phyloP scores from a whole-genome alignment of 225 moss, liverwort and hornwort genomes.

The Sphagnum contortum region DNA sequence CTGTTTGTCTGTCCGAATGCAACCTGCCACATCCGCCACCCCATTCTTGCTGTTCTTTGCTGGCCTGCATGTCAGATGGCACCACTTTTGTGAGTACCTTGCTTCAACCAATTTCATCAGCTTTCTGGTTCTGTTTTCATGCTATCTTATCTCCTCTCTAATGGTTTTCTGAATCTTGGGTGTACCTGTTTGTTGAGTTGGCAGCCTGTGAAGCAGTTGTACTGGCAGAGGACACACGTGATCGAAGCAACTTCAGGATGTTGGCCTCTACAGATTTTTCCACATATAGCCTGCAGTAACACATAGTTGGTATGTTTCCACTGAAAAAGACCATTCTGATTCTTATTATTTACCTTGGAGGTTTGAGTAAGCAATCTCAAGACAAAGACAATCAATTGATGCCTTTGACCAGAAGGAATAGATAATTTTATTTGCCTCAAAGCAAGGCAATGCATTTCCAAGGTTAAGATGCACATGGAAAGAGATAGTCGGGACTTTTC shows the following conservation, averaged over 20 bases:
- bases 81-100: slow-evolving; percentile 1
- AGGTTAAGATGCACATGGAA: too few relatives aligned
- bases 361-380: too few relatives aligned
- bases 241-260: slow-evolving; percentile 84
- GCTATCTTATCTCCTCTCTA: not conserved
- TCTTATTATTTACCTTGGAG: too few relatives aligned
- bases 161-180: too few relatives aligned
- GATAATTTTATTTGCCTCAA: too few relatives aligned
- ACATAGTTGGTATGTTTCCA: too few relatives aligned
- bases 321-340: too few relatives aligned
- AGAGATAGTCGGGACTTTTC: too few relatives aligned
- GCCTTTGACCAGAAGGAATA: too few relatives aligned
- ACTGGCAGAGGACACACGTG: slow-evolving; percentile 48
- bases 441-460: too few relatives aligned
- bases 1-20: slow-evolving; percentile 97
- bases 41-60: slow-evolving; percentile 69
- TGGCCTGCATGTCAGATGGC: slow-evolving; percentile 29
- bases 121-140: not conserved
- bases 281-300: slow-evolving; percentile 58
- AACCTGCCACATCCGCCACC: slow-evolving; percentile 83
- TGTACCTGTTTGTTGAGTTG: slow-evolving; percentile 67
- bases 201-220: slow-evolving; percentile 56
- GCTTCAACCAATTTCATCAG: not conserved
- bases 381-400: too few relatives aligned
- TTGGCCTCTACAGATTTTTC: slow-evolving; percentile 98